Evolutionary conservation across 768 basidiomycete species (phyloP), one percentile per base, ranked within the genome.

Genomic region (Asterophora lycoperdoides): DNA sequence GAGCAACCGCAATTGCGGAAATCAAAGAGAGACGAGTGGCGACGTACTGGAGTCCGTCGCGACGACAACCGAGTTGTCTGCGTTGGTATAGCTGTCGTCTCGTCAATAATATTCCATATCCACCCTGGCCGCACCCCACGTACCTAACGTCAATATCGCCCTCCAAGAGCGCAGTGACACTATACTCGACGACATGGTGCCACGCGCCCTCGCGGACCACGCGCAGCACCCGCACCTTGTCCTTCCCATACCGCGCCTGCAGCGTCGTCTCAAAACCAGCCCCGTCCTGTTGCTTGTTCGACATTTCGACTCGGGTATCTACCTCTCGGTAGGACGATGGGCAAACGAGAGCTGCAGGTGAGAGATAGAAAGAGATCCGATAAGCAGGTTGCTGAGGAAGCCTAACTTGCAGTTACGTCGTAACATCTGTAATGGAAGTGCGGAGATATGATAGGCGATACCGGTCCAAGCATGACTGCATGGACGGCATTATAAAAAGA

Each of bases 1-100:
- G n/a, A n/a, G n/a, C n/a, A n/a, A n/a, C n/a, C n/a, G n/a, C n/a
- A n/a, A n/a, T n/a, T n/a, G n/a, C n/a, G n/a, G n/a, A n/a, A n/a
- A n/a, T n/a, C n/a, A n/a, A n/a, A n/a, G n/a, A n/a, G n/a, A n/a
- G n/a, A n/a, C n/a, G n/a, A n/a, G n/a, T 18, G 10, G 30, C 46
- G 18, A 72, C 86, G 59, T 58, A 91, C 90, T 84, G 1, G 90
- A 89, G 68, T 98, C 94, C 1, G 93, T 98, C 2, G 94, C 85
- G 2, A 98, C 91, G 8, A 96, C 77, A 8, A 85, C 81, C 2
- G 78, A 78, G 68, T 98, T 98, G 61, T 97, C 91, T 0, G 89
- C 91, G 55, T 90, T 56, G 3, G 90, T 95, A 66, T 88, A 97
- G 58, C 90, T 90, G 32, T 18, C n/a, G 48, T 19, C 23, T 17